Evolutionary conservation across 129 eudicot species (phyloP), one percentile per base, ranked within the genome.

Genomic region (Smallanthus sonchifolius): DNA sequence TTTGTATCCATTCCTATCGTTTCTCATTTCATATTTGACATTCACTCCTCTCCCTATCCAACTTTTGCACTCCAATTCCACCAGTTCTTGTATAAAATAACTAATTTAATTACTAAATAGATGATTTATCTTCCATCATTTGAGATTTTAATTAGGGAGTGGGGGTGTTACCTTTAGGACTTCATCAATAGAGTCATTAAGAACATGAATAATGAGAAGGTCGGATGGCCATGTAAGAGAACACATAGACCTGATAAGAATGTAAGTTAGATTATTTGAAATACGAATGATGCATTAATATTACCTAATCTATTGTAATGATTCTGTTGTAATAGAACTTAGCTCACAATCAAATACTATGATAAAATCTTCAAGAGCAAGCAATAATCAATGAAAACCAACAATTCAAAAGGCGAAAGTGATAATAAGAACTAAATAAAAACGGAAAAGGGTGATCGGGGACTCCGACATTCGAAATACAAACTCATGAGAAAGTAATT

Each of bases 1-100:
- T 64, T 91, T 91, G 79, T 91, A 91, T 37, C 97, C 97, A 64
- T 84, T 88, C 77, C 97, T 84, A 77, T 91, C 88, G 76, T 91
- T 88, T 72, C 97, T 80, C n/a, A 89, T 80, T 76, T 86, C 97
- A 28, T 91, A 91, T 83, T 82, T 82, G 59, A 88, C 86, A 35
- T 88, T 86, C 67, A 91, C 92, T 60, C 95, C 97, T 76, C 80
- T 86, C 70, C 78, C 67, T 3, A 74, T 84, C 92, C 92, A 91
- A 52, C 82, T 88, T 44, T 76, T 79, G 77, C 97, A 88, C 81
- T 91, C 95, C 60, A 79, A 17, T 59, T 88, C 88, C 49, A 91
- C 95, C 79, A 88, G 37, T 72, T 75, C 55, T 95, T 91, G 88
- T 79, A 84, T 20, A 39, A 30, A 67, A 11, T 34, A n/a, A 72